Evolutionary conservation across 345 rosid genomes (phyloP).

Genomic region (Leavenworthia alabamica): DNA sequence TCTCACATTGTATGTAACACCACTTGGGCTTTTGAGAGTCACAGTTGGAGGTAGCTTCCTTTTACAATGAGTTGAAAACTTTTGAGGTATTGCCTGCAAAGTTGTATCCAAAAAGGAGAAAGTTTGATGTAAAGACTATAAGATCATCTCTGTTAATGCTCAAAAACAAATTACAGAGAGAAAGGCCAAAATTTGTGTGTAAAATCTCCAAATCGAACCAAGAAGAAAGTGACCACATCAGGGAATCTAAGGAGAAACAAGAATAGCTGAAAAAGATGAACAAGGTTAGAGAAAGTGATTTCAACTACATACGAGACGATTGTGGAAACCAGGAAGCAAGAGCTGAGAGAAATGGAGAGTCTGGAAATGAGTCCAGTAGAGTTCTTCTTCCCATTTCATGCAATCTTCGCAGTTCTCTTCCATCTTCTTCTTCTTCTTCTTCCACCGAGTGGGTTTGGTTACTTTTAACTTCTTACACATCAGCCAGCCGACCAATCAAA

Average conservation of each 20-base stretch:
- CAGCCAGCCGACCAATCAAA: too few species aligned
- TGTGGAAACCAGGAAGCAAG: constrained; percentile 49
- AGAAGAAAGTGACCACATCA: not conserved
- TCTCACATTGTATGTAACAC: constrained; percentile 47
- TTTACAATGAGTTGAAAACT: constrained; percentile 41
- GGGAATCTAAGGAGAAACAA: not conserved
- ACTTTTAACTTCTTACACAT: not conserved
- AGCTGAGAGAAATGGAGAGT: constrained; percentile 49
- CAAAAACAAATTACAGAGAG: not conserved
- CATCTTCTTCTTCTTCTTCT: constrained; percentile 30
- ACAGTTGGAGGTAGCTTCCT: constrained; percentile 49
- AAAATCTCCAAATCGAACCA: not conserved
- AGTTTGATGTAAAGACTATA: not conserved
- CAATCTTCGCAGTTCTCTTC: constrained; percentile 40
- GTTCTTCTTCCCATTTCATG: constrained; percentile 61
- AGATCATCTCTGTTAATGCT: not conserved
- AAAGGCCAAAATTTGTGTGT: not conserved
- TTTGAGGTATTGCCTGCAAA: constrained; percentile 56
- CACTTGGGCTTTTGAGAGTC: constrained; percentile 63
- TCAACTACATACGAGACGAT: constrained; percentile 49
- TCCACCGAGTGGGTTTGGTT: not conserved
- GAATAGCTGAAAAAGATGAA: not conserved
- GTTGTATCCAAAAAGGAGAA: not conserved
- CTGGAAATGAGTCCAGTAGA: constrained; percentile 70
- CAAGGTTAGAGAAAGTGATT: not conserved